Evolutionary conservation across 495 filamentous ascomycete genomes (phyloP), one percentile per base, ranked within the genome.

Genomic region (Hapsidospora chrysogenum): DNA sequence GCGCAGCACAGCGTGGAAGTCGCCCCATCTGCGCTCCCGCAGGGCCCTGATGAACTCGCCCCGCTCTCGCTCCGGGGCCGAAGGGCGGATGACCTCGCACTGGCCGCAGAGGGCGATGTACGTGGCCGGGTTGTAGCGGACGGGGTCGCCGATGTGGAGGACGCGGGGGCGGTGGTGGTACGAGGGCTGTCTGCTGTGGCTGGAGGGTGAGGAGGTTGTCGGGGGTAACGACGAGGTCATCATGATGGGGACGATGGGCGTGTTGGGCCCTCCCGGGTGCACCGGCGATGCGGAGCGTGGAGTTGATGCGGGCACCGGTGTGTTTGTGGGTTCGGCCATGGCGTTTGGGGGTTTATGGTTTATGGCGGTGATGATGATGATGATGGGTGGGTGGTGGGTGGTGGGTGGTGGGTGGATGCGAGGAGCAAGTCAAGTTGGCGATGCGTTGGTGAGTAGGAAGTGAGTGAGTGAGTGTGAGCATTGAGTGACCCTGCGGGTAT

Each of bases 1-100:
- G 14, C 79, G 65, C 49, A 82, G 78, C 40, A 83, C 76, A 18
- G 75, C 80, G 13, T 61, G 53, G 47, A 86, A 85, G 40, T 81
- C 60, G 3, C 80, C 80, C 64, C 76, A 86, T 45, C 62, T 61
- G 20, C 51, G 58, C 41, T 78, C 72, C 39, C 65, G 61, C 30
- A 86, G 56, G 4, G 70, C 78, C 6, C 58, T 51, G 28, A 68
- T 69, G 53, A 86, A 81, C 29, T 63, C 74, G 27, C 48, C 45
- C 3, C 77, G 57, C 33, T 64, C 45, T 0, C 66, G 65, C 42
- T 74, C 60, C n/a, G 57, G 48, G 26, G 55, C 33, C 27, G 54
- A 48, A 16, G 71, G 64, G 36, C 67, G 64, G 39, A 77, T 54
- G 35, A 84, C 57, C 17, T 72, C 60, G 45, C 78, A 82, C 15